Evolutionary conservation across 257 asterid species (phyloP), one percentile per base, ranked within the genome.

Genomic region (Vinca minor): DNA sequence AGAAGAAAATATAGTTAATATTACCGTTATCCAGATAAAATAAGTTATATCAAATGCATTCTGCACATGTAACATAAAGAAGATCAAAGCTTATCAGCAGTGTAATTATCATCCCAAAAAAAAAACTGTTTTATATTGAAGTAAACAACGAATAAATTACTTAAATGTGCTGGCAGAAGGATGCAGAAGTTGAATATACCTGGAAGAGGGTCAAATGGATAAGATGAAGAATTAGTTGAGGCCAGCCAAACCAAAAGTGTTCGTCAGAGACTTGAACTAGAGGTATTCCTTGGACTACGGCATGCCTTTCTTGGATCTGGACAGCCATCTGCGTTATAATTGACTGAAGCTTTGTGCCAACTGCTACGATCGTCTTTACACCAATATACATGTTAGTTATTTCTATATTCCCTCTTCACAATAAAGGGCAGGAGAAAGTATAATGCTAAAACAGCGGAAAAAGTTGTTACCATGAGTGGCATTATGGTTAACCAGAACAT

Each of bases 211-310:
- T 82, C 9, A 89, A 84, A 80, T 93, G 97, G 73, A 89, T 76
- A 53, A 89, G 82, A 53, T 74, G 76, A 55, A 93, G 96, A 59
- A 93, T 69, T 31, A 87, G 64, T 15, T 70, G 74, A 12, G 98
- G 98, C 48, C 78, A 74, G 62, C 85, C 60, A 47, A 93, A 87
- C 98, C 98, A 93, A 75, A 93, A 93, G 76, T 93, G 85, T 60
- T 74, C 66, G 73, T 93, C 98, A 1, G 98, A 84, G 75, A 89
- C 93, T 77, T 87, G 94, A 38, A 93, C 97, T 12, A 93, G 91
- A 7, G 98, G 98, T 62, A 93, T 93, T 69, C 98, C 98, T 69
- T 93, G 96, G 61, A 93, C 87, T 11, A 93, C 98, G 1, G 96
- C 95, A 62, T 93, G 98, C 58, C 83, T 85, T 74, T 92, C 98